A percentile compares a stretch with the other conserved stretches of the same genome.
Evolutionary conservation across 176 grass and related monocot genomes (phyloP).

Genomic region (Urochloa ruziziensis): DNA sequence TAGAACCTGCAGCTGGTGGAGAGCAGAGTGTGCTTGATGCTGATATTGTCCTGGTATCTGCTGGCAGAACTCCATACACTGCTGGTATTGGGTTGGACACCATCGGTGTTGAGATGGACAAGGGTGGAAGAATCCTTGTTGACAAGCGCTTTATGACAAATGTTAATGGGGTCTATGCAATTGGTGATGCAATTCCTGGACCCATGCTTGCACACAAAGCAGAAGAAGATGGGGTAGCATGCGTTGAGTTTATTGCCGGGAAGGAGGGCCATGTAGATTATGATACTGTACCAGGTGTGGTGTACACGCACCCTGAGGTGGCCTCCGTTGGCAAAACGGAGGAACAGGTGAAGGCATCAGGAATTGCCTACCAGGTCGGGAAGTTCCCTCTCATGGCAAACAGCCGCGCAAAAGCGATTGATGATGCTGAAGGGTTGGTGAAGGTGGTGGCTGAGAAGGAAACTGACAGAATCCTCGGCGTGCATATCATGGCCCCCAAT

Average conservation of each 20-base stretch:
- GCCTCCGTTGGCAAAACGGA: slow-evolving; percentile 91
- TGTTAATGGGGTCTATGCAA: slow-evolving; percentile 84
- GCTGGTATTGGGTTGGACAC: slow-evolving; percentile 69
- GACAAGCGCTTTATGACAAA: slow-evolving; percentile 95
- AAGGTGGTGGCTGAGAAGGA: slow-evolving; percentile 86
- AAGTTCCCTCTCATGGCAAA: slow-evolving; percentile 87
- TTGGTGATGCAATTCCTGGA: slow-evolving; percentile 88
- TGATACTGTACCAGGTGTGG: slow-evolving; percentile 84
- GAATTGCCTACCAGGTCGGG: slow-evolving; percentile 64
- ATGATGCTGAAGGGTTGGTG: slow-evolving; percentile 80
- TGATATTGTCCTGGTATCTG: slow-evolving; percentile 89
- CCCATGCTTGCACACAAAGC: slow-evolving; percentile 99
- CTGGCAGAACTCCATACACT: slow-evolving; percentile 80
- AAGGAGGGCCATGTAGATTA: slow-evolving; percentile 98
- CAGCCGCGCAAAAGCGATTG: slow-evolving; percentile 79
- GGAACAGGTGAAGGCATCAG: slow-evolving; percentile 77
- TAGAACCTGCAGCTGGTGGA: slow-evolving; percentile 89
- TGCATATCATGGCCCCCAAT: slow-evolving; percentile 83
- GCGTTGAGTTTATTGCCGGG: slow-evolving; percentile 88
- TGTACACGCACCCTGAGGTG: slow-evolving; percentile 95
- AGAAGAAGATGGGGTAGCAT: slow-evolving; percentile 96
- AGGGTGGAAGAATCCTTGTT: slow-evolving; percentile 78
- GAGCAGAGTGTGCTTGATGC: slow-evolving; percentile 85
- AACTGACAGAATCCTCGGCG: slow-evolving; percentile 74
- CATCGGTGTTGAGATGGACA: slow-evolving; percentile 82